A percentile compares a stretch with the other conserved stretches of the same genome.
Conservation (phyloP, 768 basidiomycete species). For the Tricholoma flavovirens region DNA sequence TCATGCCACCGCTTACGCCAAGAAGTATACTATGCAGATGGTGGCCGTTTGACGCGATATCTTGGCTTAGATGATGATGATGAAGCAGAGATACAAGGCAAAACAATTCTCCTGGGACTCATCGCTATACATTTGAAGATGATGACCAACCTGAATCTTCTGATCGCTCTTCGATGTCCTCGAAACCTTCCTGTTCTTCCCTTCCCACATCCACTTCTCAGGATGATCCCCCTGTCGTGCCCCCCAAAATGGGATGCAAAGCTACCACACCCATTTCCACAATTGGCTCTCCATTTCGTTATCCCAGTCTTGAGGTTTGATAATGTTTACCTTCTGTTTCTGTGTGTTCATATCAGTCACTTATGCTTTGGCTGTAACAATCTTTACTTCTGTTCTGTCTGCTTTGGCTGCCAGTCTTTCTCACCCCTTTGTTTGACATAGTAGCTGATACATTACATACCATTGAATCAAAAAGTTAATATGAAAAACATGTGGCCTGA, state of each 20-base stretch:
- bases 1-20: not conserved
- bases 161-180: too few species aligned
- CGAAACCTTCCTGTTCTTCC: too few species aligned
- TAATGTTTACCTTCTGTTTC: too few species aligned
- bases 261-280: not conserved
- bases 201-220: too few species aligned
- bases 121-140: too few species aligned
- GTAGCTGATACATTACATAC: not conserved
- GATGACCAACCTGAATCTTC: not conserved
- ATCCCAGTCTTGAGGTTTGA: too few species aligned
- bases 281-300: not conserved
- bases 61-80: not conserved
- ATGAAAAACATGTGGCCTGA: not conserved
- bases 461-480: conserved; percentile 1
- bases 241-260: not conserved
- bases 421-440: not conserved
- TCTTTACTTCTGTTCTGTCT: too few species aligned
- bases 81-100: not conserved
- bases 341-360: not conserved
- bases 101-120: not conserved
- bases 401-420: not conserved
- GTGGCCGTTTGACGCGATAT: not conserved
- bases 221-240: too few species aligned
- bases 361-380: not conserved
- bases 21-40: too few species aligned